Percentiles rank a stretch among this genome's conserved stretches.
Evolutionary conservation across 2,329 filamentous ascomycete genomes (phyloP).

Genomic region (Fusarium longipes): DNA sequence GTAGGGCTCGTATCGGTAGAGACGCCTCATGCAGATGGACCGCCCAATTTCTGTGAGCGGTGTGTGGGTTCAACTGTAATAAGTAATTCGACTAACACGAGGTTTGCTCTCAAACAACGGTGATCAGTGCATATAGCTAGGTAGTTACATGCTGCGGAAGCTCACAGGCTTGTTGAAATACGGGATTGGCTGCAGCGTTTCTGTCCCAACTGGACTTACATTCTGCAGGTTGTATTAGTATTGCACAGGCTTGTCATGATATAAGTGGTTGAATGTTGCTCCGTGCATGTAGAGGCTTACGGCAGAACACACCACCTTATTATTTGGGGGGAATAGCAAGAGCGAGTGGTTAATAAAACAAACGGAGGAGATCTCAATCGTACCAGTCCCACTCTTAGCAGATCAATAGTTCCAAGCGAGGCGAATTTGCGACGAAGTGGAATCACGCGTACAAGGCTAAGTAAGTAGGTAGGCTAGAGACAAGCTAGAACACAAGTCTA

Average conservation of each 20-base stretch:
- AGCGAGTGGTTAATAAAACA: neutral
- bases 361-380: constrained; percentile 7
- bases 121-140: constrained; percentile 15
- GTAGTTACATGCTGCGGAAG: constrained; percentile 30
- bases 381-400: neutral
- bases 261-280: constrained; percentile 21
- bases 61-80: constrained; percentile 30
- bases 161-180: constrained; percentile 19
- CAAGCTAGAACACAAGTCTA: constrained; percentile 24
- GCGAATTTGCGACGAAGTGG: constrained; percentile 1
- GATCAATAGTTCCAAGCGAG: constrained; percentile 25
- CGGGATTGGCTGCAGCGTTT: constrained; percentile 23
- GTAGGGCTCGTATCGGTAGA: constrained; percentile 39
- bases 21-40: constrained; percentile 21
- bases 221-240: constrained; percentile 9
- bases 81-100: constrained; percentile 12
- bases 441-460: constrained; percentile 32
- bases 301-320: constrained; percentile 34
- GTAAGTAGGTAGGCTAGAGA: constrained; percentile 15
- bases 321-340: neutral
- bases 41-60: constrained; percentile 29
- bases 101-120: neutral
- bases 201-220: neutral
- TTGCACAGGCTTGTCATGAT: constrained; percentile 16
- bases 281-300: constrained; percentile 30